phyloP scores from a whole-genome alignment of 768 basidiomycete genomes.

The Amanita thiersii region DNA sequence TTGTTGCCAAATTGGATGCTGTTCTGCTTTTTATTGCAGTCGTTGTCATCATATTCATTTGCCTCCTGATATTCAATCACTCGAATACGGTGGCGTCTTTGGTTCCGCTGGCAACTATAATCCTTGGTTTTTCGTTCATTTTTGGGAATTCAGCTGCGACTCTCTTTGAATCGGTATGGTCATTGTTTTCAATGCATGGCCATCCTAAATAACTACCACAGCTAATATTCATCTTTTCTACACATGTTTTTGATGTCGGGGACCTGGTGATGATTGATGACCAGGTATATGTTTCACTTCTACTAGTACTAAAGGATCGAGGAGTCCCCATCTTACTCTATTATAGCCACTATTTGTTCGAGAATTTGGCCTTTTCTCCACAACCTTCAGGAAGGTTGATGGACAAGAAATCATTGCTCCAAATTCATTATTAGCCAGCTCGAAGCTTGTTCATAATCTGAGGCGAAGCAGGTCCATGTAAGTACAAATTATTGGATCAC shows the following conservation, averaged over 20 bases:
- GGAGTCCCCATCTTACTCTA: neutral
- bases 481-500: conserved; percentile 12
- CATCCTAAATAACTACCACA: conserved; percentile 15
- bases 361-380: conserved; percentile 77
- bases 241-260: conserved; percentile 81
- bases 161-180: conserved; percentile 64
- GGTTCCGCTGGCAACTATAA: conserved; percentile 71
- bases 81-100: conserved; percentile 60
- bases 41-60: conserved; percentile 55
- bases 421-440: conserved; percentile 59
- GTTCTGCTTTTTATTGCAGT: conserved; percentile 57
- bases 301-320: conserved; percentile 1
- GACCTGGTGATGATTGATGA: conserved; percentile 80
- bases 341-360: conserved; percentile 44
- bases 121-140: conserved; percentile 80
- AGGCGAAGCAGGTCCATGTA: conserved; percentile 70
- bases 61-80: conserved; percentile 68
- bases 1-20: conserved; percentile 71
- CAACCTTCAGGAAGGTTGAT: conserved; percentile 72
- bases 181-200: neutral
- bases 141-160: conserved; percentile 78
- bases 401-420: conserved; percentile 77
- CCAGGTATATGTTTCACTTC: conserved; percentile 27
- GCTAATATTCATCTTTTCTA: conserved; percentile 82
- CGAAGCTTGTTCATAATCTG: conserved; percentile 74